These are phyloP conservation scores for Fusarium temperatum DNA, from an alignment of 2,329 filamentous ascomycete species.

Conservation along the genomic window DNA sequence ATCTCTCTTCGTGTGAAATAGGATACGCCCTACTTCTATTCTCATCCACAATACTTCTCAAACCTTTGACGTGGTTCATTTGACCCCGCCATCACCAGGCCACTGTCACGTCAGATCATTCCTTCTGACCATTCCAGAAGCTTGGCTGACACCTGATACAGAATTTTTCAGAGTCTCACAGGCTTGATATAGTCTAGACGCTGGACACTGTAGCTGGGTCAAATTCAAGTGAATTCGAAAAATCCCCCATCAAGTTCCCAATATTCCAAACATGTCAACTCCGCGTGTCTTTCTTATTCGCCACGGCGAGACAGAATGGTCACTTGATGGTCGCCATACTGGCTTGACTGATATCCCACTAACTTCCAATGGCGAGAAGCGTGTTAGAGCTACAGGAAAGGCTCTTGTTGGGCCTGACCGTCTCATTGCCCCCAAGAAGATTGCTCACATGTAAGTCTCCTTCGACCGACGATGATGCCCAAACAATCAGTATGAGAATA, in stretches of 20 bases:
- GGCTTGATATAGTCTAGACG: background rate
- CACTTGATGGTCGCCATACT: conserved; percentile 85
- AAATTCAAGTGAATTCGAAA: background rate
- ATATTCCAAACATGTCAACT: conserved; percentile 50
- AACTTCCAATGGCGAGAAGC: conserved; percentile 81
- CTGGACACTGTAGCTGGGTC: background rate
- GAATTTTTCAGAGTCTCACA: background rate
- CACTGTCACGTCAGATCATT: conserved; percentile 25
- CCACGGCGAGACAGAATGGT: conserved; percentile 97
- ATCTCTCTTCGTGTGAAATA: background rate
- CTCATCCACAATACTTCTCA: background rate
- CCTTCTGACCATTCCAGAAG: background rate
- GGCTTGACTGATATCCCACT: conserved; percentile 86
- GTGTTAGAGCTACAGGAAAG: conserved; percentile 78
- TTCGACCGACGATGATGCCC: background rate
- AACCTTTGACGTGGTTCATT: background rate
- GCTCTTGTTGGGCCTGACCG: conserved; percentile 86
- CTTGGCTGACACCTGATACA: background rate
- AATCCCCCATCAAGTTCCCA: background rate
- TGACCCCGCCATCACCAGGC: conserved; percentile 9
- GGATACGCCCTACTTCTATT: background rate
- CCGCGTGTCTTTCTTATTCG: conserved; percentile 84
- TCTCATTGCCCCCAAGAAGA: conserved; percentile 81
- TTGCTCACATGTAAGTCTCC: conserved; percentile 78
- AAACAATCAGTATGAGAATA: background rate